Percentiles rank a stretch among this genome's conserved stretches.
Evolutionary conservation across 2,329 filamentous ascomycete species (phyloP).

Genomic region (Aspergillus persii): DNA sequence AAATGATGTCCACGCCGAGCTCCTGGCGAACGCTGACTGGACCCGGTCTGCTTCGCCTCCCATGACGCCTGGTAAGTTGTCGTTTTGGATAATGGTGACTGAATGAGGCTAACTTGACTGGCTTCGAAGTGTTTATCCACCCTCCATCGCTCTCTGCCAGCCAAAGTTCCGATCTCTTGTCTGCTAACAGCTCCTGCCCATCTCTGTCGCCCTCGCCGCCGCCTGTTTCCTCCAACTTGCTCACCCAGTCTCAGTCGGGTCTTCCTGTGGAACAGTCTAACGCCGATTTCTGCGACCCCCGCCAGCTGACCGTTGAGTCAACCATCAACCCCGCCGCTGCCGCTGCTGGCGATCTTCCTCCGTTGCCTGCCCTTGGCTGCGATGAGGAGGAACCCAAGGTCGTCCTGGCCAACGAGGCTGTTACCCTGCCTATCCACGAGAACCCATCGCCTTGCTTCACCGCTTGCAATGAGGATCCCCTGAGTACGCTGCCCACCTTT

Average conservation of each 20-base stretch:
- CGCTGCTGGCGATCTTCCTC: conserved; percentile 61
- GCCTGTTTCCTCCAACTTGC: conserved; percentile 67
- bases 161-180: conserved; percentile 68
- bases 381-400: conserved; percentile 41
- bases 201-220: conserved; percentile 85
- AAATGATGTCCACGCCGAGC: conserved; percentile 67
- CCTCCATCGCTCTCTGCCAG: conserved; percentile 63
- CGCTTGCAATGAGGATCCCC: conserved; percentile 47
- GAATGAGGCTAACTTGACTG: conserved; percentile 11
- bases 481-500: conserved; percentile 67
- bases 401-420: conserved; percentile 34
- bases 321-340: conserved; percentile 42
- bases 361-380: conserved; percentile 52
- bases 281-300: conserved; percentile 86
- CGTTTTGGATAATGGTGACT: neutral
- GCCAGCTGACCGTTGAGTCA: conserved; percentile 73
- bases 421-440: conserved; percentile 38
- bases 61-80: conserved; percentile 80
- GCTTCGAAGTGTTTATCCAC: conserved; percentile 61
- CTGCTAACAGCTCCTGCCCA: conserved; percentile 67
- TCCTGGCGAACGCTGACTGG: conserved; percentile 73
- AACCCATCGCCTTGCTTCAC: conserved; percentile 39
- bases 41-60: conserved; percentile 75
- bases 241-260: conserved; percentile 74
- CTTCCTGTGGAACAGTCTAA: conserved; percentile 61